phyloP scores from a whole-genome alignment of 768 basidiomycete genomes.

The Suillus occidentalis region DNA sequence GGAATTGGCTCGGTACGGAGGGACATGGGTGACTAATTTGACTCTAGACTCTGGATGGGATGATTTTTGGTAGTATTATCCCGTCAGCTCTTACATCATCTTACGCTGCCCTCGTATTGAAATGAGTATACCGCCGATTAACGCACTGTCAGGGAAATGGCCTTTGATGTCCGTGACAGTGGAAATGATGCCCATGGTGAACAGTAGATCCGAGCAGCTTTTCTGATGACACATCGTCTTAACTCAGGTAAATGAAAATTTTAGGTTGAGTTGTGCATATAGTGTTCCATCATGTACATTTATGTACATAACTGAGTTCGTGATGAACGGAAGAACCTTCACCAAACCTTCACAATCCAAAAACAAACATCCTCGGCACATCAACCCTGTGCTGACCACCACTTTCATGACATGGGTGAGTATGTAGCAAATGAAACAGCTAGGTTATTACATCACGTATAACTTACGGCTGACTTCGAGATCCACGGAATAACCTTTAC shows the following conservation, averaged over 20 bases:
- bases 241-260: background rate
- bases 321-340: conserved; percentile 1
- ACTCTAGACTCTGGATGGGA: background rate
- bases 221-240: background rate
- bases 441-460: background rate
- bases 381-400: conserved; percentile 21
- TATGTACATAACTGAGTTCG: background rate
- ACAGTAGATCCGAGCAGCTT: background rate
- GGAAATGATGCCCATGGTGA: background rate
- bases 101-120: background rate
- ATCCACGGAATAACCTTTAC: conserved; percentile 11
- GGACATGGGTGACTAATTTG: background rate
- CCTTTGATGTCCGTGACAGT: background rate
- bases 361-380: conserved; percentile 16
- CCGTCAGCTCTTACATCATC: background rate
- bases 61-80: background rate
- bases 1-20: background rate
- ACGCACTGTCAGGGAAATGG: background rate
- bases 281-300: background rate
- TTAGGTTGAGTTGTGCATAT: background rate
- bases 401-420: background rate
- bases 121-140: background rate
- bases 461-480: background rate
- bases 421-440: background rate
- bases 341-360: conserved; percentile 24